Conservation (phyloP, 768 basidiomycete genomes). For the Tremella mesenterica region DNA sequence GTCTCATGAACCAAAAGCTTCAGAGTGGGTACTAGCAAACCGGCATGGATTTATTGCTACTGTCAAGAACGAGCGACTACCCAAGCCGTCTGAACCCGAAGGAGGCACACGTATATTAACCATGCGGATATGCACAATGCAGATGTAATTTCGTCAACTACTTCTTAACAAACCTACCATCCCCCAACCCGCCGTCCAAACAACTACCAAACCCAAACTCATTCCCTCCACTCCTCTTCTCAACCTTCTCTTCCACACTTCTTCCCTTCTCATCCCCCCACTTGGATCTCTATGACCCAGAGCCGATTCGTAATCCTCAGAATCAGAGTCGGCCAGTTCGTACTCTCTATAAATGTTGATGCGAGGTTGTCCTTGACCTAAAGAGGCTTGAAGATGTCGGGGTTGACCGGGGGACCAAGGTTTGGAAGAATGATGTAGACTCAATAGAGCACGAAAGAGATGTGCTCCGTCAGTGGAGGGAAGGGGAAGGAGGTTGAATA, state of each 20-base stretch:
- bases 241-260: constrained; percentile 20
- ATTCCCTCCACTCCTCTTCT: constrained; percentile 19
- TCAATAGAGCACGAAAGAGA: constrained; percentile 47
- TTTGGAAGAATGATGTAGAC: background rate
- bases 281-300: background rate
- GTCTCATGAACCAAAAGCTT: too few species aligned
- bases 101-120: too few species aligned
- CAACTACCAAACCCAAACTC: constrained; percentile 7
- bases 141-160: too few species aligned
- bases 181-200: constrained; percentile 12
- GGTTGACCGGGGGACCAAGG: background rate
- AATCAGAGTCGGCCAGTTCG: constrained; percentile 23
- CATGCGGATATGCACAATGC: too few species aligned
- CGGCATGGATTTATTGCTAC: too few species aligned
- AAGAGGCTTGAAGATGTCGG: background rate
- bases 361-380: constrained; percentile 3
- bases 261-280: constrained; percentile 4
- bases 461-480: constrained; percentile 63
- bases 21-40: too few species aligned
- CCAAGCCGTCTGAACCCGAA: too few species aligned
- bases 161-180: constrained; percentile 8
- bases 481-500: constrained; percentile 74
- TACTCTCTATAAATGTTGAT: constrained; percentile 21
- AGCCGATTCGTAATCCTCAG: constrained; percentile 8
- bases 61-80: too few species aligned